Percentiles rank a stretch among this genome's conserved stretches.
These are phyloP conservation scores for Eutypa lata DNA, from an alignment of 2,329 filamentous ascomycete genomes.

Conservation along the genomic window DNA sequence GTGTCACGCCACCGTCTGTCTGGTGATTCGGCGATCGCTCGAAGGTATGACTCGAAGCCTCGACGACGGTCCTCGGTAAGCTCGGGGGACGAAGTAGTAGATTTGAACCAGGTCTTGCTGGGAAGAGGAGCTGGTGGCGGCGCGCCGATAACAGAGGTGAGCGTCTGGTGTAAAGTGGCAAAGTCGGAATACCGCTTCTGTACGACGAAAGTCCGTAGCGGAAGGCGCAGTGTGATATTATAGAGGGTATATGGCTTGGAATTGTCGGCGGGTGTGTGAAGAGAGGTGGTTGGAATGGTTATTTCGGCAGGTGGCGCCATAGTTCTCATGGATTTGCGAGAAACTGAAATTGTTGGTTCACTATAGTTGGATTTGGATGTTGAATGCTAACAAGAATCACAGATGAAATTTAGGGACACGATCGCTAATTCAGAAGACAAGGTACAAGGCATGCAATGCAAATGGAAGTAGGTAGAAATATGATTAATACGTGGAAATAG, in stretches of 20 bases:
- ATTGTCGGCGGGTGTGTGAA: conserved; percentile 44
- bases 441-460: neutral
- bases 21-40: conserved; percentile 67
- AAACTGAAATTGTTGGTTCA: neutral
- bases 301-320: conserved; percentile 68
- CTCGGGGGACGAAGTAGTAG: conserved; percentile 65
- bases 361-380: neutral
- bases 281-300: conserved; percentile 63
- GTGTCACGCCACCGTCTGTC: conserved; percentile 75
- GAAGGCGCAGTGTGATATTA: conserved; percentile 73
- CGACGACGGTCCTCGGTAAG: conserved; percentile 68
- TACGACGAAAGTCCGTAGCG: conserved; percentile 70
- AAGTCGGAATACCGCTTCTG: conserved; percentile 86
- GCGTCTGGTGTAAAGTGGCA: conserved; percentile 58
- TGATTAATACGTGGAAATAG: neutral
- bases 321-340: conserved; percentile 6
- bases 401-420: neutral
- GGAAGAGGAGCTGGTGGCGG: conserved; percentile 68
- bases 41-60: conserved; percentile 69
- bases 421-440: neutral
- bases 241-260: conserved; percentile 73
- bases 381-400: neutral
- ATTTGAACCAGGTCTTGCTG: conserved; percentile 73
- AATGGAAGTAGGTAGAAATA: neutral
- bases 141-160: conserved; percentile 57